Base-by-base conservation (phyloP, 805 yeast species). In the Suhomyces vadensis region DNA sequence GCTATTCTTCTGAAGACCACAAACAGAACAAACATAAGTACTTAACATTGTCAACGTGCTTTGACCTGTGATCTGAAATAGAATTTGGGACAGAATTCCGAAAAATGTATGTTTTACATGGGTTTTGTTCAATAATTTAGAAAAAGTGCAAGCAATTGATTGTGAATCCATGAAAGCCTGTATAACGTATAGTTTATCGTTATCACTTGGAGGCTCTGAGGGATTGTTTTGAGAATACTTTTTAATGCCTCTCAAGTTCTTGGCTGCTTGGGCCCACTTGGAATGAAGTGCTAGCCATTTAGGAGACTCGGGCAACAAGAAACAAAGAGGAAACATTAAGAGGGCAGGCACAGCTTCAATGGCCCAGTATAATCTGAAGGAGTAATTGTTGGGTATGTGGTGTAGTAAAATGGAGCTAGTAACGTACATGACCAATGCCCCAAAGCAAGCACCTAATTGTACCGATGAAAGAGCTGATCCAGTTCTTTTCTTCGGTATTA, bases 31-130 rank as follows among this genome's bases (percentile, higher is more conserved):
- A 10, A 78, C 64, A 50, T 64, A 71, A 1, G 65, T 63, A 41
- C 75, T 63, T 42, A 74, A 75, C 52, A 68, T 73, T 69, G 73
- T 65, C 38, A 77, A 52, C 1, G 70, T 63, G 33, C 66, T 65
- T 8, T 73, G 70, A 4, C 78, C 75, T 41, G 75, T 67, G n/a
- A 71, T 49, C 47, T 77, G 81, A n/a, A 69, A 64, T 4, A 75
- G 53, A 1, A 65, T 31, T 47, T 75, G 82, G 7, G 71, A 55
- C 0, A 58, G 20, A 0, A 71, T 46, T 1, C 78, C 81, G 39
- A 65, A 48, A 3, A 63, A 2, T 8, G 73, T 62, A 40, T 69
- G 71, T 21, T 58, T 61, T 52, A 69, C 59, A 33, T 67, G 63
- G 9, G 48, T 52, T 31, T 47, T 52, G 3, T 61, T 52, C 47